These are phyloP conservation scores for Secale cereale DNA, from an alignment of 176 grass and related monocot species.

Conservation along the genomic window DNA sequence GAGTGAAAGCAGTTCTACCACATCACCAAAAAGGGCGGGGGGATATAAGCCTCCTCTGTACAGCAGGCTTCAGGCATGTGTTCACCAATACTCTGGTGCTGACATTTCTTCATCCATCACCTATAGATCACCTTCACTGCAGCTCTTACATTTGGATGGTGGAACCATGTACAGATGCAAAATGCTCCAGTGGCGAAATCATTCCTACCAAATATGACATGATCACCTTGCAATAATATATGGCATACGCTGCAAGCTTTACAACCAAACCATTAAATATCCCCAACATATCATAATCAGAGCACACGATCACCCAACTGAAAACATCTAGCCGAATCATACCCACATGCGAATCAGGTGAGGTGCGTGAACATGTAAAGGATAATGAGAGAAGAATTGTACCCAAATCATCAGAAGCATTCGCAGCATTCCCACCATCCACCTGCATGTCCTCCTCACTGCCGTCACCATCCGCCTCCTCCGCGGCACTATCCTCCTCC, in stretches of 20 bases:
- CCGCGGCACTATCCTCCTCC: neutral
- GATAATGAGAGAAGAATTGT: neutral
- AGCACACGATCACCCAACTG: neutral
- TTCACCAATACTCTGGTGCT: neutral
- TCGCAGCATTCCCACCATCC: constrained; percentile 21
- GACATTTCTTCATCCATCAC: neutral
- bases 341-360: neutral
- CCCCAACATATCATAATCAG: neutral
- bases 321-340: neutral
- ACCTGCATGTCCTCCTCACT: neutral
- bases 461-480: neutral
- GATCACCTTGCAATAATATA: neutral
- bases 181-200: neutral
- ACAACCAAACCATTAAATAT: neutral
- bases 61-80: no score
- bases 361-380: neutral
- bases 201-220: neutral
- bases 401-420: constrained; percentile 24
- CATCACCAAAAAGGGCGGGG: neutral
- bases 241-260: neutral
- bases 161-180: neutral
- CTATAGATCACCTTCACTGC: neutral
- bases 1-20: neutral
- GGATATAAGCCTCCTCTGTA: neutral
- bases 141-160: neutral